Percentiles rank a stretch among this genome's conserved stretches.
Conservation (phyloP, 495 filamentous ascomycete genomes). For the Tuber borchii region DNA sequence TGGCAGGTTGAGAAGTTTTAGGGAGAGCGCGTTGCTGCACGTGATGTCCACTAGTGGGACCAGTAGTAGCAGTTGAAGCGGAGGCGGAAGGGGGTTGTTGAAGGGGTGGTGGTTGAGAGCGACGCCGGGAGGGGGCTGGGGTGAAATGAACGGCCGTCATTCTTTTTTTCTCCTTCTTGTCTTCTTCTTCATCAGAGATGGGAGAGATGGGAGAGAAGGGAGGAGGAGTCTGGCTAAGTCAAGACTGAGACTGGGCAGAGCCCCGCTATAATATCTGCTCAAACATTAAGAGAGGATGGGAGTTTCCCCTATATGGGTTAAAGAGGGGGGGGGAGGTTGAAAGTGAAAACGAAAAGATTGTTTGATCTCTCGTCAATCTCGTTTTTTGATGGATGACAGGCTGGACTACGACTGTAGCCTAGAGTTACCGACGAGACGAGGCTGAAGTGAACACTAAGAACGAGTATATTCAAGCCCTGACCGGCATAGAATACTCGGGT, state of each 20-base stretch:
- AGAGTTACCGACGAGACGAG: slow-evolving; percentile 12
- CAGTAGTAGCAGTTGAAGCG: not conserved
- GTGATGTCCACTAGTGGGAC: slow-evolving; percentile 12
- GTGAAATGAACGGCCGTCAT: slow-evolving; percentile 32
- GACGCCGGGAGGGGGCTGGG: slow-evolving; percentile 13
- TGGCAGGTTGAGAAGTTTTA: slow-evolving; percentile 16
- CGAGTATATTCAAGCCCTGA: not conserved
- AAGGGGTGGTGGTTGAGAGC: slow-evolving; percentile 19
- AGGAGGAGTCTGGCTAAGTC: not conserved
- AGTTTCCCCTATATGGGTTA: no score
- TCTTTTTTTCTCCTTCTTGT: slow-evolving; percentile 13
- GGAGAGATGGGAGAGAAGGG: not conserved
- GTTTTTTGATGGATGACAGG: not conserved
- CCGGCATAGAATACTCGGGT: not conserved
- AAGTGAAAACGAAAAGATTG: not conserved
- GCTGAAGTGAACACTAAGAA: slow-evolving; percentile 7
- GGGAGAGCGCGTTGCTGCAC: slow-evolving; percentile 32
- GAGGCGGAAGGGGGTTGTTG: slow-evolving; percentile 19
- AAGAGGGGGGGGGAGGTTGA: not conserved
- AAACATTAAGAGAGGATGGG: not conserved
- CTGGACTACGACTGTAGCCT: slow-evolving; percentile 8
- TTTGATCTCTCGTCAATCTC: slow-evolving; percentile 4
- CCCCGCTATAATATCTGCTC: not conserved
- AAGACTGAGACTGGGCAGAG: not conserved
- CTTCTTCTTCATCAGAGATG: not conserved